A percentile compares a stretch with the other conserved stretches of the same genome.
Evolutionary conservation across 2,329 filamentous ascomycete genomes (phyloP).

Genomic region (Aspergillus fumigatiaffinis): DNA sequence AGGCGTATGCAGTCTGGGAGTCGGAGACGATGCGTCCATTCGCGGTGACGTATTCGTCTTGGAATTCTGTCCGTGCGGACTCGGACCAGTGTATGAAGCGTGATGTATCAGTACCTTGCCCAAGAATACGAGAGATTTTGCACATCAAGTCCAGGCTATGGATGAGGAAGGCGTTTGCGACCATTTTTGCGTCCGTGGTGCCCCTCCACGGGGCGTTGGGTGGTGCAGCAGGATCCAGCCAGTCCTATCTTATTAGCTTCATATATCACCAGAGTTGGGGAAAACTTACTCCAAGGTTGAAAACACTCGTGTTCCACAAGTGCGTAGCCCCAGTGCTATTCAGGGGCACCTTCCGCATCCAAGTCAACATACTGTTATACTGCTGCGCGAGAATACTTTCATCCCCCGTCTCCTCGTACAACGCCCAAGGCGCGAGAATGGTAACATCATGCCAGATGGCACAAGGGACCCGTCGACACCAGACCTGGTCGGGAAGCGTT

Average conservation of each 20-base stretch:
- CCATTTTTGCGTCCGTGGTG: slow-evolving; percentile 27
- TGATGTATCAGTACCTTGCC: slow-evolving; percentile 15
- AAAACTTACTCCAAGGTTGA: no score
- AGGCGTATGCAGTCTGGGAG: slow-evolving; percentile 27
- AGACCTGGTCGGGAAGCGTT: not conserved
- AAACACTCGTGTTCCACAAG: no score
- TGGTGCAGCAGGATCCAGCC: slow-evolving; percentile 36
- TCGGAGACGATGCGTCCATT: slow-evolving; percentile 23
- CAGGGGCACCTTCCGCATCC: not conserved
- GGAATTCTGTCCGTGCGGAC: slow-evolving; percentile 15
- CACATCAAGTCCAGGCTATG: slow-evolving; percentile 28
- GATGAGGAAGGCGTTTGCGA: slow-evolving; percentile 32
- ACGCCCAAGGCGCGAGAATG: slow-evolving; percentile 29
- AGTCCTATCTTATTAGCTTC: slow-evolving; percentile 20
- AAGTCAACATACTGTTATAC: not conserved
- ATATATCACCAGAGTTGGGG: no score
- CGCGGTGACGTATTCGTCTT: slow-evolving; percentile 21
- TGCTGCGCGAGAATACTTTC: slow-evolving; percentile 22
- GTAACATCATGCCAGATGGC: slow-evolving; percentile 37
- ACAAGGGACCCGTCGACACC: slow-evolving; percentile 8
- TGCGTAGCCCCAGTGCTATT: slow-evolving; percentile 13
- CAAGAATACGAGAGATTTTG: slow-evolving; percentile 15
- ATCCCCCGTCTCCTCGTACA: slow-evolving; percentile 31
- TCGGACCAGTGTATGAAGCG: not conserved
- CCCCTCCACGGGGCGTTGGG: slow-evolving; percentile 25